Evolutionary conservation across 1,139 yeast genomes (phyloP), one percentile per base, ranked within the genome.

Genomic region (Candida sp.): DNA sequence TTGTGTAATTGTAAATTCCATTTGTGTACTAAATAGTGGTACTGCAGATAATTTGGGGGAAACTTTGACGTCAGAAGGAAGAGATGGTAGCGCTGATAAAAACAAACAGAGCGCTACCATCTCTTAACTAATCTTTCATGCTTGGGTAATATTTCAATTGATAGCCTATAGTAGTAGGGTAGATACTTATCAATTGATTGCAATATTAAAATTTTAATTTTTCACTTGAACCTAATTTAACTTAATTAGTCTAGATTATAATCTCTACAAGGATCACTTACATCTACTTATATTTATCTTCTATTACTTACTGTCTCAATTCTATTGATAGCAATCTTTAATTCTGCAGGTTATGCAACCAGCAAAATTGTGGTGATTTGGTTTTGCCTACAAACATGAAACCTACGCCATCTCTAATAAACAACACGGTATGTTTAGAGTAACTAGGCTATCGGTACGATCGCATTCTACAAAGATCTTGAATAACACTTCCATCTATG

Each of bases 401-500:
- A 30, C 19, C n/a, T 30, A 11, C 19, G 33, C 19, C 33, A 30
- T 6, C n/a, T 30, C 19, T 5, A 30, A 5, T 30, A 30, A 30
- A 12, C 6, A 30, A 9, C 19, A 9, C n/a, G n/a, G 15, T 15
- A 37, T 37, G 39, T 29, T 37, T 37, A 27, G 22, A 21, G 33
- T 37, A 6, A 12, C 23, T 22, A 27, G 25, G 21, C 21, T 22
- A 27, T 41, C 41, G 5, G 32, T 22, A 33, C 32, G 47, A 21
- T 39, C 29, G 8, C 44, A 44, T 36, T 44, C 47, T 8, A 42
- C 46, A 21, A 12, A n/a, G 22, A 29, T 29, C 8, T 25, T 25
- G 15, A 41, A 46, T 48, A 37, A 42, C 34, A 49, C 61, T 34
- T 60, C 79, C 5, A 71, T 79, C 34, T 79, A 75, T 50, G 64